Base-by-base conservation (phyloP, 768 basidiomycete species). In the Collybia mongolica region DNA sequence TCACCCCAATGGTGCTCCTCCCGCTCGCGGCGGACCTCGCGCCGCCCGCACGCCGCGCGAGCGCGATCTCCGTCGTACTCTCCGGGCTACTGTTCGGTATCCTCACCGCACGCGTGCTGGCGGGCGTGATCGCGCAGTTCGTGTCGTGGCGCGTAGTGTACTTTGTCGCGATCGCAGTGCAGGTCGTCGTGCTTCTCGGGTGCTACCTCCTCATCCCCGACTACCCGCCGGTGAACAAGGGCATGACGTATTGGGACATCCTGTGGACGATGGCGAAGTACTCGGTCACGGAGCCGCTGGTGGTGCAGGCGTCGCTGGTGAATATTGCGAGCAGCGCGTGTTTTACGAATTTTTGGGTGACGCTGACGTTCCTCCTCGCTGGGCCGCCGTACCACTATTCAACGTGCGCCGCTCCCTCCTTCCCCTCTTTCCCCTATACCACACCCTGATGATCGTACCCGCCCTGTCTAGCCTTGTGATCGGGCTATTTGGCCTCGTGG, bases 1-100 rank as follows among this genome's bases (percentile, higher is more conserved):
- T 90, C 44, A 82, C 81, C 0, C 83, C 86, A 0, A 84, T 86
- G 63, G 81, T 93, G 51, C 81, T 94, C 53, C 80, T 91, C 61
- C 75, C 76, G 6, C 73, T 86, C 44, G 87, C 89, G 1, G 92
- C 82, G 0, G 92, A 94, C 65, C 78, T 93, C 26, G 90, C 90
- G 0, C 81, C 86, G 0, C 79, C 84, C 1, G 73, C 82, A 42
- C 75, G 77, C 17, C 79, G 89, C 39, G 90, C 86, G 0, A 74
- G 82, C 4, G 85, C 90, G 0, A 74, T 95, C 40, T 81, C 87
- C 1, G 83, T 92, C 48, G 83, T 88, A 6, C 69, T 84, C 40
- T 77, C 84, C 0, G 76, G 75, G 3, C 72, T 90, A 11, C 70
- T 89, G 19, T 72, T 90, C 26, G 90, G 89, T 15, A 68, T 90